These are phyloP conservation scores for Aspergillus brasiliensis DNA, from an alignment of 2,329 filamentous ascomycete species.

Conservation along the genomic window DNA sequence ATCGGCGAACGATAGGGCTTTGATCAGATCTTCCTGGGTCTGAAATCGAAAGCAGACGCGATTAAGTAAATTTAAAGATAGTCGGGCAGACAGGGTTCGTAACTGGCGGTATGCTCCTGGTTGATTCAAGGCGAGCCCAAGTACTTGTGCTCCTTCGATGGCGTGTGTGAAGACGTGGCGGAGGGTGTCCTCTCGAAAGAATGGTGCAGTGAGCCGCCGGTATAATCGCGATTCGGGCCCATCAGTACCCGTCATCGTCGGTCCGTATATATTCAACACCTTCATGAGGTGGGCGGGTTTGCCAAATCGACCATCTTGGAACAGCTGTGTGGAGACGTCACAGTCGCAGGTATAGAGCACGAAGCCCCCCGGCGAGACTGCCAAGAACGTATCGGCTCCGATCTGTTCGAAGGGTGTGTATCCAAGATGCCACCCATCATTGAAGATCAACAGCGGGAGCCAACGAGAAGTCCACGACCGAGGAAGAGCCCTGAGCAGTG, in stretches of 20 bases:
- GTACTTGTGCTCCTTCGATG: neutral
- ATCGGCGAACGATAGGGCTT: neutral
- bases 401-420: neutral
- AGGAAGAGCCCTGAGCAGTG: neutral
- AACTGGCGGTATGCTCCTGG: neutral
- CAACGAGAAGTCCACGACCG: neutral
- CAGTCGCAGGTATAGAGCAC: slow-evolving; percentile 1
- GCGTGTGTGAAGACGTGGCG: neutral
- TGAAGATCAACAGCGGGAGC: slow-evolving; percentile 2
- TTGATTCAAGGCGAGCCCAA: neutral
- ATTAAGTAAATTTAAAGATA: neutral
- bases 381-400: neutral
- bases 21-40: neutral
- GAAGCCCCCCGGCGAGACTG: neutral
- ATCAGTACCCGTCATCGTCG: neutral
- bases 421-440: slow-evolving; percentile 3
- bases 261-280: neutral
- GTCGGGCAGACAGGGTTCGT: neutral
- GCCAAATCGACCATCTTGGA: neutral
- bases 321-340: neutral
- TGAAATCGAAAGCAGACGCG: neutral
- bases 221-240: neutral
- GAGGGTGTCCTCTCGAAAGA: neutral
- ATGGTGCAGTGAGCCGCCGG: neutral
- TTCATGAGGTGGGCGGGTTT: neutral